Evolutionary conservation across 345 rosid genomes (phyloP).

Genomic region (Camelina sativa): DNA sequence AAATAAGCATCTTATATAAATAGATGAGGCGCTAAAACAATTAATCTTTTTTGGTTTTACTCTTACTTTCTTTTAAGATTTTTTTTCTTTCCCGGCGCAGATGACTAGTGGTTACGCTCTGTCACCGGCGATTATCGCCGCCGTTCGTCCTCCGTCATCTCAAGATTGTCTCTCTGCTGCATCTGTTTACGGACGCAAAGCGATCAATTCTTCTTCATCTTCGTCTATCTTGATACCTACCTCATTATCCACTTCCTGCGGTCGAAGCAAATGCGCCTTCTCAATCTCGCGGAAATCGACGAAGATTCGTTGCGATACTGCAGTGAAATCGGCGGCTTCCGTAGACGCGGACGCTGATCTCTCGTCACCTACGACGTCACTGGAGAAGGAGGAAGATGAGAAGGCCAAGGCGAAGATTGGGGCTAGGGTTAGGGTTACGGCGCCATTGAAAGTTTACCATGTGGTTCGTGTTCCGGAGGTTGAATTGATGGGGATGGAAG

Average conservation of each 20-base stretch:
- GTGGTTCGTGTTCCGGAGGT: constrained; percentile 74
- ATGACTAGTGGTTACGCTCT: constrained; percentile 40
- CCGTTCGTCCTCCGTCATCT: constrained; percentile 40
- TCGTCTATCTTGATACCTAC: constrained; percentile 20
- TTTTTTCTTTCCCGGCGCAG: constrained; percentile 1
- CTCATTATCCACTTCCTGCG: constrained; percentile 18
- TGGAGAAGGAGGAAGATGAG: constrained; percentile 46
- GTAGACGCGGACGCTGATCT: constrained; percentile 36
- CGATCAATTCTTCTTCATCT: constrained; percentile 25
- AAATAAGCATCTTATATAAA: neutral
- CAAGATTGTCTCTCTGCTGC: constrained; percentile 8
- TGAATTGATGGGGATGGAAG: constrained; percentile 84
- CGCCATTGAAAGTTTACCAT: constrained; percentile 84
- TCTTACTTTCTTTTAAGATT: neutral
- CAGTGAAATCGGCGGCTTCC: constrained; percentile 48
- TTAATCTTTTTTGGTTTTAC: neutral
- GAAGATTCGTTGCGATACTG: constrained; percentile 46
- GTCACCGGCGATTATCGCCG: constrained; percentile 42
- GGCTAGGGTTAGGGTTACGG: constrained; percentile 74
- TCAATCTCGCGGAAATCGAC: constrained; percentile 33
- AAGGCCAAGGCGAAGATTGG: constrained; percentile 55
- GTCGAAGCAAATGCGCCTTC: constrained; percentile 41
- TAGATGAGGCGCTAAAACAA: neutral
- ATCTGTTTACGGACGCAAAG: neutral
- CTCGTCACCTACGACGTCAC: constrained; percentile 37